Percentiles rank a stretch among this genome's conserved stretches.
These are phyloP conservation scores for Rhodotorula sp. DNA, from an alignment of 1,284 basidiomycete genomes.

Conservation along the genomic window DNA sequence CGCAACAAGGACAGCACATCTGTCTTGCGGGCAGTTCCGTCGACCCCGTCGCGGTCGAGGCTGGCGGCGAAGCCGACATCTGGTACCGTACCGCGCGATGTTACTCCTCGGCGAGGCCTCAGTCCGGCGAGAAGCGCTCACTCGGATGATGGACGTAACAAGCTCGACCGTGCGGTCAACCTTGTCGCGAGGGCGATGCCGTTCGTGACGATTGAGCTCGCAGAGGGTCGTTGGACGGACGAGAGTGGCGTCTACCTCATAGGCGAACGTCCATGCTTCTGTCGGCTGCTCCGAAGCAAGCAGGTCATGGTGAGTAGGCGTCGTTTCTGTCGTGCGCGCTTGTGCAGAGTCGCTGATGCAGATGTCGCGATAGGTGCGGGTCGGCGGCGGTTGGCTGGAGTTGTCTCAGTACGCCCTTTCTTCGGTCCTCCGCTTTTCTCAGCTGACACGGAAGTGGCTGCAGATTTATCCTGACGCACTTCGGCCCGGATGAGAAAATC, in stretches of 20 bases:
- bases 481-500: conserved; percentile 50
- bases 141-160: conserved; percentile 55
- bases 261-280: conserved; percentile 82
- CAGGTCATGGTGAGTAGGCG: conserved; percentile 77
- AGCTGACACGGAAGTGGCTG: conserved; percentile 53
- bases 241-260: conserved; percentile 95
- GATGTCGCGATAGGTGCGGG: conserved; percentile 44
- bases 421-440: conserved; percentile 81
- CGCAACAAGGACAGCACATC: too few species aligned
- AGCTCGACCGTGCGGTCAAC: conserved; percentile 86
- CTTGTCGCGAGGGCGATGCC: conserved; percentile 84
- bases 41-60: too few species aligned
- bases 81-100: too few species aligned
- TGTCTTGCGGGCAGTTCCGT: too few species aligned
- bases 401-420: conserved; percentile 53
- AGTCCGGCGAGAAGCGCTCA: not conserved
- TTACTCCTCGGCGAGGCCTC: not conserved
- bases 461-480: conserved; percentile 42
- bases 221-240: conserved; percentile 80
- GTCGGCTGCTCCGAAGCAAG: conserved; percentile 83
- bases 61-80: too few species aligned
- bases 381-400: conserved; percentile 85
- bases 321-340: fast-evolving
- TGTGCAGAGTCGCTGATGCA: not conserved
- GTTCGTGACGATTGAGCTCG: conserved; percentile 72